Conservation (phyloP, 345 rosid genomes). For the Capsella bursapastoris region DNA sequence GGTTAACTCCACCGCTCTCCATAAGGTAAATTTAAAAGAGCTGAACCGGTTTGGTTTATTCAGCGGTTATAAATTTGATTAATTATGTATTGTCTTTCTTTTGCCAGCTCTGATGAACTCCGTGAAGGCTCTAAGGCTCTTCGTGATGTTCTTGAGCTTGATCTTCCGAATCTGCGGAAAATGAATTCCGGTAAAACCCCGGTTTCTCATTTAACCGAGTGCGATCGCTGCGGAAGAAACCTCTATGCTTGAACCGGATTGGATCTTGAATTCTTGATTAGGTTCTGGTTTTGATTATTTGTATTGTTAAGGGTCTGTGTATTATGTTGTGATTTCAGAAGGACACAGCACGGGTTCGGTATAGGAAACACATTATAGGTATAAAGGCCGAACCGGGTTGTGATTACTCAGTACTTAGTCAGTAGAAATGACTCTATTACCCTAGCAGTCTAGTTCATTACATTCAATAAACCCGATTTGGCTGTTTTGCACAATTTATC, state of each 20-base stretch:
- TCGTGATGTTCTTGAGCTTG: slow-evolving; percentile 73
- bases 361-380: not conserved
- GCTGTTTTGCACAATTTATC: slow-evolving; percentile 7
- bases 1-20: slow-evolving; percentile 92
- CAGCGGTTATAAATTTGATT: not conserved
- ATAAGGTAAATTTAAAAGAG: slow-evolving; percentile 59
- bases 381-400: slow-evolving; percentile 18
- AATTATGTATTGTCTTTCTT: not conserved
- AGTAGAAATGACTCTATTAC: slow-evolving; percentile 8
- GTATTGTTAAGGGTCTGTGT: not conserved
- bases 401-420: slow-evolving; percentile 4
- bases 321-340: slow-evolving; percentile 1
- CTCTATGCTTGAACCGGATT: slow-evolving; percentile 45
- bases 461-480: slow-evolving; percentile 17
- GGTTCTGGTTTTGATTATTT: slow-evolving; percentile 16
- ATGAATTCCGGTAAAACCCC: slow-evolving; percentile 51
- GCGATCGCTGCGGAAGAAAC: slow-evolving; percentile 84
- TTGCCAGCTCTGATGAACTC: slow-evolving; percentile 76
- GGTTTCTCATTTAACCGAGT: slow-evolving; percentile 48
- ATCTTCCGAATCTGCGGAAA: slow-evolving; percentile 64
- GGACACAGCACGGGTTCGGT: slow-evolving; percentile 4
- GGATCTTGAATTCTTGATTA: not conserved
- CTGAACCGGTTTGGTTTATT: slow-evolving; percentile 14
- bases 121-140: slow-evolving; percentile 71
- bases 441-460: slow-evolving; percentile 12